phyloP scores from a whole-genome alignment of 1,139 yeast genomes.

The Taphrina communis region DNA sequence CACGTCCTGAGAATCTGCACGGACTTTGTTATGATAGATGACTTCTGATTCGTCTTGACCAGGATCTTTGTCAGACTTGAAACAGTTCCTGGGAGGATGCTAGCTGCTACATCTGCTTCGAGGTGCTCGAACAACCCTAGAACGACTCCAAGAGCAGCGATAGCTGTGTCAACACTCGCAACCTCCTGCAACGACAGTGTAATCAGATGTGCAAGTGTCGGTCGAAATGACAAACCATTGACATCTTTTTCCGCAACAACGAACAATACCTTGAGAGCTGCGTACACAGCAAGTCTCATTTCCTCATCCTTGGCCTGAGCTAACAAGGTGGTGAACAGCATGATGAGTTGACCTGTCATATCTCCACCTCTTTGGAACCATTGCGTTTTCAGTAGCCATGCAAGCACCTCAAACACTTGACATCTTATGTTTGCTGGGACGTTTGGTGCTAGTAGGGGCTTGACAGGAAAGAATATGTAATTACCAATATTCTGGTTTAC shows the following conservation, averaged over 20 bases:
- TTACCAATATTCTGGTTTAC: constrained; percentile 30
- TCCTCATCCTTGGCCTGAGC: constrained; percentile 32
- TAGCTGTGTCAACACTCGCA: background rate
- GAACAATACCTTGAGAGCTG: constrained; percentile 3
- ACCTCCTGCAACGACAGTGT: constrained; percentile 13
- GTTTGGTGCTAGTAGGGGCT: constrained; percentile 24
- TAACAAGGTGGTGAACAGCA: constrained; percentile 10
- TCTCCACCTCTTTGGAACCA: constrained; percentile 22
- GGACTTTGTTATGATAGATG: background rate
- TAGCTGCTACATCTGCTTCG: constrained; percentile 22
- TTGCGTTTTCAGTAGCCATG: constrained; percentile 25
- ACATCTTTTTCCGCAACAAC: constrained; percentile 4
- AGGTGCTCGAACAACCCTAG: constrained; percentile 7
- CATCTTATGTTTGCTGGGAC: constrained; percentile 3
- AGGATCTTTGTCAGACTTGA: constrained; percentile 14
- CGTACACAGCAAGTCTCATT: constrained; percentile 2
- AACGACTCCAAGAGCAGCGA: constrained; percentile 4
- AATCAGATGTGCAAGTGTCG: constrained; percentile 26
- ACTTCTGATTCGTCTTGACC: constrained; percentile 11
- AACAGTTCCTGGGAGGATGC: constrained; percentile 36
- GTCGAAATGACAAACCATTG: constrained; percentile 18
- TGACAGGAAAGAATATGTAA: constrained; percentile 33
- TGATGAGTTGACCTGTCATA: constrained; percentile 30
- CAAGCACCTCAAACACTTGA: constrained; percentile 16
- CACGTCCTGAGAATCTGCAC: constrained; percentile 1